These are phyloP conservation scores for Backusella tuberculispora DNA, from an alignment of 192 early-diverging fungal species.

Conservation along the genomic window DNA sequence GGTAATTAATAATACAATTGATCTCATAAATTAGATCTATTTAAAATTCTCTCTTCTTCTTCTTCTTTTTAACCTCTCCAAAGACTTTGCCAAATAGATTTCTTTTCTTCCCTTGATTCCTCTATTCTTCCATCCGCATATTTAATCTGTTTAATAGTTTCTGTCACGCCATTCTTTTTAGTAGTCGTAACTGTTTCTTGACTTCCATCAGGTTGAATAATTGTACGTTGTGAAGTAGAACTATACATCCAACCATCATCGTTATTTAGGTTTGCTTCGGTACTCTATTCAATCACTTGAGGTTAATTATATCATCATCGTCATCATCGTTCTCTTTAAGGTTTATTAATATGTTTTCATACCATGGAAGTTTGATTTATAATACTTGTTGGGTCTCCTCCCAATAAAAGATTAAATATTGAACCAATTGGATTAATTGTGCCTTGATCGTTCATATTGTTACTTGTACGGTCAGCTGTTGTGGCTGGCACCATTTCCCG, in stretches of 20 bases:
- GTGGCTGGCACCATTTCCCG: neutral
- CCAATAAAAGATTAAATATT: neutral
- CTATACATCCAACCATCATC: neutral
- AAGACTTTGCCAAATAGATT: conserved; percentile 6
- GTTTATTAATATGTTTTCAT: too few relatives aligned
- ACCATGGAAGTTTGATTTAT: conserved; percentile 11
- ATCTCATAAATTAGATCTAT: neutral
- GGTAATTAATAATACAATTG: neutral
- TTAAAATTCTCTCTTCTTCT: neutral
- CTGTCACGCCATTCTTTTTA: conserved; percentile 5
- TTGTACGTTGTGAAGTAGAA: conserved; percentile 4
- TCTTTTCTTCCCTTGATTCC: conserved; percentile 6
- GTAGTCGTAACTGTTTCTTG: conserved; percentile 4
- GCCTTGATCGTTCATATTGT: neutral
- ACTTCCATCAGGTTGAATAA: neutral
- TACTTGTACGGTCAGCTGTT: neutral
- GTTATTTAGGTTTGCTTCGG: neutral
- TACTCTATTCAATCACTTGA: neutral
- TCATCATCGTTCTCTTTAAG: too few relatives aligned
- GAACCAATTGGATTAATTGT: neutral
- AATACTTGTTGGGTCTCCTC: neutral
- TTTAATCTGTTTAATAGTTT: neutral
- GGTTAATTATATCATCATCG: too few relatives aligned
- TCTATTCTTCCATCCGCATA: conserved; percentile 18
- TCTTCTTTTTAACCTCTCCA: neutral